Conservation (phyloP, 2,329 filamentous ascomycete genomes). For the Penicillium griseofulvum region DNA sequence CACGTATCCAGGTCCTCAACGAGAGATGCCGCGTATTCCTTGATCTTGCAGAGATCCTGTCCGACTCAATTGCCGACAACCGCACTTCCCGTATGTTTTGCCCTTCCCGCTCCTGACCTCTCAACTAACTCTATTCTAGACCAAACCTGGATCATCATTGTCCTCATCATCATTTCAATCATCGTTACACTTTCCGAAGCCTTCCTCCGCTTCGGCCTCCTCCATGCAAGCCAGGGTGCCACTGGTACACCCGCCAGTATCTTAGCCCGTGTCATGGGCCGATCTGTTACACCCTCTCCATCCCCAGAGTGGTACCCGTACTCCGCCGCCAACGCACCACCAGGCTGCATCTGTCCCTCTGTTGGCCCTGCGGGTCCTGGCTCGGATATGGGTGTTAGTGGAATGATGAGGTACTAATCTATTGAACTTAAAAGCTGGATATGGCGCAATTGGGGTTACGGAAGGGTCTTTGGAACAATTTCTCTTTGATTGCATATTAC, state of each 20-base stretch:
- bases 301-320: constrained; percentile 16
- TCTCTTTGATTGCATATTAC: background rate
- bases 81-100: constrained; percentile 73
- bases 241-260: constrained; percentile 12
- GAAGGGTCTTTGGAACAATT: background rate
- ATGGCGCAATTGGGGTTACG: constrained; percentile 3
- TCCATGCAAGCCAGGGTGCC: constrained; percentile 43
- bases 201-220: constrained; percentile 75
- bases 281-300: constrained; percentile 13
- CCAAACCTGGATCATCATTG: constrained; percentile 97
- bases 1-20: constrained; percentile 92
- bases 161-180: constrained; percentile 88
- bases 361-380: constrained; percentile 6
- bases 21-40: constrained; percentile 95
- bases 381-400: constrained; percentile 10
- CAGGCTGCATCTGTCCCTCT: constrained; percentile 24
- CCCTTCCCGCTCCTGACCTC: background rate
- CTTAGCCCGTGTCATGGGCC: constrained; percentile 21
- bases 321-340: constrained; percentile 9
- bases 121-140: constrained; percentile 32
- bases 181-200: constrained; percentile 89
- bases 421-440: background rate
- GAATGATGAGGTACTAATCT: constrained; percentile 6
- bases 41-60: constrained; percentile 90
- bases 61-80: constrained; percentile 85